Evolutionary conservation across 2,329 filamentous ascomycete genomes (phyloP).

Genomic region (Fusarium bactridioides): DNA sequence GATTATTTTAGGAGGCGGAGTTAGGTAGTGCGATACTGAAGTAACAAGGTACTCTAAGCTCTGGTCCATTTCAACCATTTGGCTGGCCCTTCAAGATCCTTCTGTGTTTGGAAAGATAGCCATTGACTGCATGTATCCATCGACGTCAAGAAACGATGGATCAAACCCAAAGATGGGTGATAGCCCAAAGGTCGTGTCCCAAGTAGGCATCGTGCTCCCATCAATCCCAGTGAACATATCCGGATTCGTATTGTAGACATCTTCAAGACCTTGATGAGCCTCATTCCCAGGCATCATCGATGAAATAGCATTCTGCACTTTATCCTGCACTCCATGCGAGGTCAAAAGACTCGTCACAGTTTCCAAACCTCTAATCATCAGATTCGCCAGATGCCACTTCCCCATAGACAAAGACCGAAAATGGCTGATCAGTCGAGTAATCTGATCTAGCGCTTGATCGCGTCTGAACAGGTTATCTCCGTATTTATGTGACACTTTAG

Average conservation of each 20-base stretch:
- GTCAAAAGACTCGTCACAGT: conserved; percentile 30
- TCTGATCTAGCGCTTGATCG: conserved; percentile 48
- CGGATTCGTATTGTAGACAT: not conserved
- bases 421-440: conserved; percentile 48
- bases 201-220: conserved; percentile 23
- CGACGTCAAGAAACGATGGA: conserved; percentile 24
- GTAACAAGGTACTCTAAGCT: no score
- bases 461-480: conserved; percentile 50
- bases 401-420: conserved; percentile 53
- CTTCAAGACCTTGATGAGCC: not conserved
- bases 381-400: conserved; percentile 54
- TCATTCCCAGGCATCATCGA: not conserved
- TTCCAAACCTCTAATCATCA: conserved; percentile 57
- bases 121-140: conserved; percentile 31
- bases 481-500: conserved; percentile 56
- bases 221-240: conserved; percentile 19
- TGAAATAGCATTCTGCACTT: not conserved
- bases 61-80: no score
- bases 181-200: conserved; percentile 42
- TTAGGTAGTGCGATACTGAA: no score
- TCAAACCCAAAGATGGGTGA: conserved; percentile 44
- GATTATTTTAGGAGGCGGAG: no score
- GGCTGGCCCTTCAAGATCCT: not conserved
- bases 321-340: not conserved
- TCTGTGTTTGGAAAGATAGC: conserved; percentile 19